Conservation (phyloP, 148 eudicot genomes). For the Persicaria tinctoria region DNA sequence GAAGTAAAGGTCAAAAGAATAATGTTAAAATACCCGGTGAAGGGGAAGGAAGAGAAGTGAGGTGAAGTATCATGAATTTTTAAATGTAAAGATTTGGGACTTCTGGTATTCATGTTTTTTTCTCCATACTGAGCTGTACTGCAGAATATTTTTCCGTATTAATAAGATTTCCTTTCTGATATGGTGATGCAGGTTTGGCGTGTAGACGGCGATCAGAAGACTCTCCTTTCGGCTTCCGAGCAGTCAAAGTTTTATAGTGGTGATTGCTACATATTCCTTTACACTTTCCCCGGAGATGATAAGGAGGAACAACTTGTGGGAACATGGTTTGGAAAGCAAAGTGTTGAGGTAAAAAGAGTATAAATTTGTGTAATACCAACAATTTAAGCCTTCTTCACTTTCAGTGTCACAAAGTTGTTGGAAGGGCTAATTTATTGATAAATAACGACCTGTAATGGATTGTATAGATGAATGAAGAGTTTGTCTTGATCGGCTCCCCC, state of each 20-base stretch:
- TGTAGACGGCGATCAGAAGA: conserved; percentile 61
- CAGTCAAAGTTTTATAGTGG: conserved; percentile 93
- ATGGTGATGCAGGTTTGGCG: conserved; percentile 68
- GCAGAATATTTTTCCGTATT: not conserved
- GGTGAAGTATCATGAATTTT: not conserved
- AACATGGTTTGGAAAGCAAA: conserved; percentile 92
- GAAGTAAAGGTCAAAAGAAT: no score
- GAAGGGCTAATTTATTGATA: not conserved
- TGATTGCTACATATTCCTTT: conserved; percentile 88
- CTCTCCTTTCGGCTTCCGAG: conserved; percentile 61
- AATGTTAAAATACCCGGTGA: no score
- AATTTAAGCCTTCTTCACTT: not conserved
- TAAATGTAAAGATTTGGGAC: not conserved
- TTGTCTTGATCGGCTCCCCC: no score
- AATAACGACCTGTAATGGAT: not conserved
- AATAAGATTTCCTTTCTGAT: conserved; percentile 11
- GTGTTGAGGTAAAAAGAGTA: conserved; percentile 55
- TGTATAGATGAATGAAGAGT: no score
- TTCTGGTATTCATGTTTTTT: not conserved
- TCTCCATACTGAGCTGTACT: not conserved
- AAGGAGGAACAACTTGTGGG: conserved; percentile 85
- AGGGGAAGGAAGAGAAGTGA: not conserved
- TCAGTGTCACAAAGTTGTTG: not conserved
- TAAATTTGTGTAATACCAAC: not conserved
- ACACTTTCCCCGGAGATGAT: conserved; percentile 84